Conservation (phyloP, 2,329 filamentous ascomycete genomes). For the Magnaporthales sp. region DNA sequence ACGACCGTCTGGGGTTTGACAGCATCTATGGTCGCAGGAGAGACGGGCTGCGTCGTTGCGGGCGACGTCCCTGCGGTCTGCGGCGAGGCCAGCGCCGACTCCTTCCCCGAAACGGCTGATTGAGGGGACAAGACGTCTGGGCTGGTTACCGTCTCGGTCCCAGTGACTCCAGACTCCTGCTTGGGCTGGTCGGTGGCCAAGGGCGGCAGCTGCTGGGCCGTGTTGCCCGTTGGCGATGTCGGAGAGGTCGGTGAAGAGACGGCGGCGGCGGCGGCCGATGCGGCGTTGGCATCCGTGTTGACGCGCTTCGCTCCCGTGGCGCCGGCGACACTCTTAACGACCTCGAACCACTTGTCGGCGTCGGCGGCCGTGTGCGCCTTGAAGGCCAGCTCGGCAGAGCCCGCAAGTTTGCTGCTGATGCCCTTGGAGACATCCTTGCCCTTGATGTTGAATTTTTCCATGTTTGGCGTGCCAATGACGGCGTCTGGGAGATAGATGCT, state of each 20-base stretch:
- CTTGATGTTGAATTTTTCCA: slow-evolving; percentile 87
- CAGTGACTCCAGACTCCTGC: slow-evolving; percentile 39
- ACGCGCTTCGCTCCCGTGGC: slow-evolving; percentile 30
- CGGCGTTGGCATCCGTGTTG: slow-evolving; percentile 12
- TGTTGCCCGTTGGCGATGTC: slow-evolving; percentile 7
- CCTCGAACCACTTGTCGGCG: slow-evolving; percentile 75
- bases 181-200: slow-evolving; percentile 23
- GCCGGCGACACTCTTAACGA: slow-evolving; percentile 56
- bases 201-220: slow-evolving; percentile 13
- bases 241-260: slow-evolving; percentile 16
- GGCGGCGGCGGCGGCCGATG: slow-evolving; percentile 13
- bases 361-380: slow-evolving; percentile 77
- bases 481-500: slow-evolving; percentile 92
- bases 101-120: slow-evolving; percentile 9
- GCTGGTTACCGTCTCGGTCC: slow-evolving; percentile 20
- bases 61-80: slow-evolving; percentile 1
- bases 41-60: not conserved
- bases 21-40: not conserved
- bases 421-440: slow-evolving; percentile 85
- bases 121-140: slow-evolving; percentile 21
- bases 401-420: slow-evolving; percentile 71
- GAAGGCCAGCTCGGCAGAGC: slow-evolving; percentile 73
- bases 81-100: slow-evolving; percentile 1
- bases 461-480: slow-evolving; percentile 59
- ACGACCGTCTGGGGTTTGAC: not conserved